phyloP scores from a whole-genome alignment of 306 rosid genomes.

The Gleditsia sinensis region DNA sequence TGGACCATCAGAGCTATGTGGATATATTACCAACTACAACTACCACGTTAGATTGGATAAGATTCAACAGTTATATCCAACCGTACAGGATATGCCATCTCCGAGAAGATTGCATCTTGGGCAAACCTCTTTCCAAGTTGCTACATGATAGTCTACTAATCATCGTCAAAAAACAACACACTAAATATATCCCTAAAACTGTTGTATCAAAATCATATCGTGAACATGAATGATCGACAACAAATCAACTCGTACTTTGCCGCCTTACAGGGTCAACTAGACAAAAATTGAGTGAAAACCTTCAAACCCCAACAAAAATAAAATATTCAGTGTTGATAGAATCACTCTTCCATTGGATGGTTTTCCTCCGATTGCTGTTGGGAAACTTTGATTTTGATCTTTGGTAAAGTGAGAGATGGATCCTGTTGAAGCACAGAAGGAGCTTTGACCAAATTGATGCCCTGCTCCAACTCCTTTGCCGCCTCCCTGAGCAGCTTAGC shows the following conservation, averaged over 20 bases:
- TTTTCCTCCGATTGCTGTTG: constrained; percentile 42
- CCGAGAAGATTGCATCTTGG: neutral
- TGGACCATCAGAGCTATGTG: no score
- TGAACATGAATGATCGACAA: constrained; percentile 12
- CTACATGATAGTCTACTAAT: neutral
- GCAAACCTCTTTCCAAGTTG: neutral
- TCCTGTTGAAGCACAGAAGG: constrained; percentile 55
- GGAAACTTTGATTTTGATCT: constrained; percentile 56
- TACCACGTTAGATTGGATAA: no score
- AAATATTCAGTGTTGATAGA: constrained; percentile 21
- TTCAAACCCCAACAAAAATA: neutral
- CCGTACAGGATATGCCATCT: neutral
- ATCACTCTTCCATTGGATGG: constrained; percentile 71
- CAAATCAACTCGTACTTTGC: neutral
- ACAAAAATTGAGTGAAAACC: constrained; percentile 11
- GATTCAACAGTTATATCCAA: neutral
- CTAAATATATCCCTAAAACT: neutral
- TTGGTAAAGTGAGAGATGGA: constrained; percentile 52
- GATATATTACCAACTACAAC: no score
- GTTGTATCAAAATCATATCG: constrained; percentile 3
- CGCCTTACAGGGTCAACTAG: neutral
- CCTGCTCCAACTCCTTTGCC: constrained; percentile 50
- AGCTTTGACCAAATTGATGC: constrained; percentile 58
- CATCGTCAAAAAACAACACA: neutral
- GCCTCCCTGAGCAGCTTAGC: constrained; percentile 41